Base-by-base conservation (phyloP, 352 stramenopile species). In the Phytophthora quininea region DNA sequence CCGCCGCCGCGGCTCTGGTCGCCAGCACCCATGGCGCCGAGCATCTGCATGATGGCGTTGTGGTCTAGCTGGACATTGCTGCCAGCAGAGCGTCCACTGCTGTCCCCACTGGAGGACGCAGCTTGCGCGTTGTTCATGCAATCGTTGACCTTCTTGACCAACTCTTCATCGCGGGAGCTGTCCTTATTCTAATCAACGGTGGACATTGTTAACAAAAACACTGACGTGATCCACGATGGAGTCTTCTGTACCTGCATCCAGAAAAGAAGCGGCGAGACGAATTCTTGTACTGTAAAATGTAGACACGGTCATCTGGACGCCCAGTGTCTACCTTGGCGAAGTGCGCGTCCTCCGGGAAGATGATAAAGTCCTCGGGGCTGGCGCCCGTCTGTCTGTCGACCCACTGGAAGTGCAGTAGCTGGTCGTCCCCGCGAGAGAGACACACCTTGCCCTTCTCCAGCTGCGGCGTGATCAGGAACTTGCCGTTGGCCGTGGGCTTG, bases 401-500 rank as follows among this genome's bases (percentile, higher is more conserved):
- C 93, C 93, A 98, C 71, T 98, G 85, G 74, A 98, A 97, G 71
- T 98, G 92, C 58, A 97, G 78, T 37, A 97, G 69, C 62, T 97
- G 88, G 68, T 98, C 93, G 54, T 95, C 88, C 12, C 82, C 90
- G 51, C 89, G 88, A 43, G 90, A 93, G 62, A 97, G 79, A 64
- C 79, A 87, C 64, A 97, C 79, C 66, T 93, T 93, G 47, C 93
- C 93, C 74, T 98, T 98, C 71, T 96, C 90, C 35, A 92, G 73
- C 62, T 98, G 90, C 11, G 93, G 91, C 52, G 83, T 90, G 46
- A 98, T 77, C 19, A 96, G 54, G 62, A 97, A 96, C 69, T 97
- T 97, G 61, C 86, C 90, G 59, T 89, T 88, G n/a, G 80, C 62
- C 47, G 84, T 75, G 15, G 86, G 71, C 47, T 80, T 84, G 19